Conservation (phyloP, 2,329 filamentous ascomycete species). For the Aspergillus tanneri region DNA sequence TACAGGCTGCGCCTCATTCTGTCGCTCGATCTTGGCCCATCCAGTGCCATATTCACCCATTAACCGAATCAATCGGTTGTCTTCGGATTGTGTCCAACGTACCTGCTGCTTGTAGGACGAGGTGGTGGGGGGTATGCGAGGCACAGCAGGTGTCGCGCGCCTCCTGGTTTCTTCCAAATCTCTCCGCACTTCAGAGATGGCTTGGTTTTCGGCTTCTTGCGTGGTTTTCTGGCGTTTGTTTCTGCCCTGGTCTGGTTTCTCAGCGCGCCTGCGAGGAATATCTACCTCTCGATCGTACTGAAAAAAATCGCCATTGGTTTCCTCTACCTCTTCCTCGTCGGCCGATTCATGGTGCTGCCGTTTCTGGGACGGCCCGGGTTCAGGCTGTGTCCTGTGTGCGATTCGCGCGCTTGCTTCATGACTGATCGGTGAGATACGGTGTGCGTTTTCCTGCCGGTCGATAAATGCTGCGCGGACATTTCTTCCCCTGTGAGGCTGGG, state of each 20-base stretch:
- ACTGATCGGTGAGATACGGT: conserved; percentile 37
- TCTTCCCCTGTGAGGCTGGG: neutral
- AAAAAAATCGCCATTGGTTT: conserved; percentile 49
- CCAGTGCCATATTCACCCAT: conserved; percentile 48
- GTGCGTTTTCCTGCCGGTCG: conserved; percentile 36
- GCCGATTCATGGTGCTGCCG: conserved; percentile 16
- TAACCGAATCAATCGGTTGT: conserved; percentile 48
- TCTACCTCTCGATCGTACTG: conserved; percentile 35
- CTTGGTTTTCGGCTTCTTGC: conserved; percentile 3
- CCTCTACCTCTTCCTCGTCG: conserved; percentile 22
- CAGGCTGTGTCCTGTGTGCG: neutral
- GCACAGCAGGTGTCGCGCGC: neutral
- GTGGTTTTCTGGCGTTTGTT: conserved; percentile 10
- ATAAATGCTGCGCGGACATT: conserved; percentile 30
- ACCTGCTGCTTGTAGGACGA: neutral
- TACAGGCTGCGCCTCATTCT: conserved; percentile 30
- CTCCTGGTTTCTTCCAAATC: conserved; percentile 1
- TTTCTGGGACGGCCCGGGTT: conserved; percentile 14
- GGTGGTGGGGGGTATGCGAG: neutral
- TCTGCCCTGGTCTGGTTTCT: conserved; percentile 25
- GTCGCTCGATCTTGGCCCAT: conserved; percentile 50
- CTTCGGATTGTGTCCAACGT: conserved; percentile 43
- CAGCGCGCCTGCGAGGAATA: conserved; percentile 34
- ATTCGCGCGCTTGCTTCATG: conserved; percentile 23
- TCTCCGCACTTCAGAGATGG: conserved; percentile 10